A percentile compares a stretch with the other conserved stretches of the same genome.
Conservation (phyloP, 768 basidiomycete species). For the Pulveroboletus sp. region DNA sequence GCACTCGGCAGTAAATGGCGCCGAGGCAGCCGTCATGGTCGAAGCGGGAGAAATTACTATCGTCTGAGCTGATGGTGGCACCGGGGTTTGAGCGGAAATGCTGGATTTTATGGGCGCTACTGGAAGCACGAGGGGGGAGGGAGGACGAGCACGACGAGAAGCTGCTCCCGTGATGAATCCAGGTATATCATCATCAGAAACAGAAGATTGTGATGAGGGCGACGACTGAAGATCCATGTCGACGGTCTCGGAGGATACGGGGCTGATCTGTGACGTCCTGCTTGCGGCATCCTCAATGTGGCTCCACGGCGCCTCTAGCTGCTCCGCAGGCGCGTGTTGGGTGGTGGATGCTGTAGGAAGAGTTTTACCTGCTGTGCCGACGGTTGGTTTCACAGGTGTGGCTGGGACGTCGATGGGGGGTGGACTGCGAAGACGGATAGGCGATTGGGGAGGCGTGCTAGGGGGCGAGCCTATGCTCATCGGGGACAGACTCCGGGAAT, state of each 20-base stretch:
- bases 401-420: neutral
- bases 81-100: constrained; percentile 12
- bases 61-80: constrained; percentile 12
- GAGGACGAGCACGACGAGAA: constrained; percentile 24
- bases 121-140: constrained; percentile 23
- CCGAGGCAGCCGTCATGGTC: constrained; percentile 5
- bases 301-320: constrained; percentile 12
- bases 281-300: constrained; percentile 26
- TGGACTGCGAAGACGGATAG: constrained; percentile 2
- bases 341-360: constrained; percentile 11
- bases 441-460: constrained; percentile 33
- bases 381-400: constrained; percentile 6
- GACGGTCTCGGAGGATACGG: constrained; percentile 31
- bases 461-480: constrained; percentile 56
- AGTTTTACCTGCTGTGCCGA: constrained; percentile 5
- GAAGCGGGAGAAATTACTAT: constrained; percentile 17
- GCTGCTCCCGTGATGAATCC: constrained; percentile 31
- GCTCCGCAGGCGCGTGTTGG: constrained; percentile 17
- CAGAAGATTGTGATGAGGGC: constrained; percentile 24
- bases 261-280: constrained; percentile 26
- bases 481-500: constrained; percentile 50
- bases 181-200: constrained; percentile 28
- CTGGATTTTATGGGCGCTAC: constrained; percentile 7
- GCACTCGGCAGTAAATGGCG: constrained; percentile 8
- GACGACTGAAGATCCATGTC: constrained; percentile 34